Conservation (phyloP, 2,329 filamentous ascomycete species). For the Penicillium sp. region DNA sequence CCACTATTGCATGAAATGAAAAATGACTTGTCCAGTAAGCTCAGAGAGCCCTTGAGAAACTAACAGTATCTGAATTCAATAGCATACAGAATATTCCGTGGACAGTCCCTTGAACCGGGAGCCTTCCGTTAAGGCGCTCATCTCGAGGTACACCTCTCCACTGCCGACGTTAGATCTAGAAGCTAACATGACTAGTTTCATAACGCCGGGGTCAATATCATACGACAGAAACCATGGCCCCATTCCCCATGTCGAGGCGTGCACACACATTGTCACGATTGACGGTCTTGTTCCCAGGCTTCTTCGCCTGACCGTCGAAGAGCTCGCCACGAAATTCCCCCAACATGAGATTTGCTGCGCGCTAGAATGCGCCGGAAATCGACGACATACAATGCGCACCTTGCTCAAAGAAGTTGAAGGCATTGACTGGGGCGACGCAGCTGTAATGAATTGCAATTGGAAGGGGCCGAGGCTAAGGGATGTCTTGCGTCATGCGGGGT, state of each 20-base stretch:
- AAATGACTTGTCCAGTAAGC: slow-evolving; percentile 12
- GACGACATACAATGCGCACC: slow-evolving; percentile 65
- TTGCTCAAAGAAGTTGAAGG: slow-evolving; percentile 63
- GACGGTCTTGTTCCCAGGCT: slow-evolving; percentile 54
- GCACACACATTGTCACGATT: slow-evolving; percentile 51
- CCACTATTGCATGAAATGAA: neutral
- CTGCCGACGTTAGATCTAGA: neutral
- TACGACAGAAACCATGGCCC: slow-evolving; percentile 65
- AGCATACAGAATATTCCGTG: slow-evolving; percentile 27
- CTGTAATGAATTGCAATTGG: slow-evolving; percentile 66
- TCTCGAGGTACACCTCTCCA: slow-evolving; percentile 29
- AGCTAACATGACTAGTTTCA: slow-evolving; percentile 46
- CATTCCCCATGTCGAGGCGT: slow-evolving; percentile 54
- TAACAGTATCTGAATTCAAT: neutral
- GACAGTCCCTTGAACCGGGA: slow-evolving; percentile 42
- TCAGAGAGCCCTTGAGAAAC: neutral
- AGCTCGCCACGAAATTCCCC: slow-evolving; percentile 53
- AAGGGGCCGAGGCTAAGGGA: slow-evolving; percentile 59
- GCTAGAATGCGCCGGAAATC: slow-evolving; percentile 65
- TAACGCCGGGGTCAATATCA: slow-evolving; percentile 55
- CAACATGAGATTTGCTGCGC: slow-evolving; percentile 63
- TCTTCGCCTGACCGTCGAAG: slow-evolving; percentile 52
- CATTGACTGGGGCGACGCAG: slow-evolving; percentile 65
- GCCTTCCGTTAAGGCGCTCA: slow-evolving; percentile 33
- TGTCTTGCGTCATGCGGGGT: slow-evolving; percentile 54